Conservation (phyloP, 768 basidiomycete genomes). For the Pleurotus cornucopiae region DNA sequence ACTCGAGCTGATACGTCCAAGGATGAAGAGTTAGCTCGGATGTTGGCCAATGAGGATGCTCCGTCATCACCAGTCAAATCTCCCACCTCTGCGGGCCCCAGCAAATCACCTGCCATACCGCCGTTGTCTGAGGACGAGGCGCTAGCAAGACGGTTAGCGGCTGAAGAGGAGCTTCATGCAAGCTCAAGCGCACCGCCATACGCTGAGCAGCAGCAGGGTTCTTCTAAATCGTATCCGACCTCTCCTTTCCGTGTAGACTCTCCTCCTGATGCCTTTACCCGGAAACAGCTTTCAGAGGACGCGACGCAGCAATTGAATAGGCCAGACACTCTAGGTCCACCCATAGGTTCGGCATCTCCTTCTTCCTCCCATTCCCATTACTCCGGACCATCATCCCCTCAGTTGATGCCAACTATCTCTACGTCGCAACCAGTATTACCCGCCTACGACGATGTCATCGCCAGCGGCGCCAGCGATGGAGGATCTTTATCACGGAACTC, state of each 20-base stretch:
- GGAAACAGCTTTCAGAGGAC: conserved; percentile 19
- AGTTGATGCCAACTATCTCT: background rate
- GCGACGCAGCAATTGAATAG: background rate
- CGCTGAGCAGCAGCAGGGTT: background rate
- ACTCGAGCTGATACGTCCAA: background rate
- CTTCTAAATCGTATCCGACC: background rate
- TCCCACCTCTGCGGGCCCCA: background rate
- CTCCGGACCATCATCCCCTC: background rate
- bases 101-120: conserved; percentile 20
- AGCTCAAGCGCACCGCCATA: background rate
- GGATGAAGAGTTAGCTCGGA: conserved; percentile 12
- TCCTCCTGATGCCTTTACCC: conserved; percentile 34
- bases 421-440: background rate
- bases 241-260: background rate
- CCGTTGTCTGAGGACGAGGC: conserved; percentile 22
- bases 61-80: background rate
- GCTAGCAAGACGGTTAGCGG: conserved; percentile 18
- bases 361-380: background rate
- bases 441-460: background rate
- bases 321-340: background rate
- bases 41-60: conserved; percentile 6
- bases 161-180: conserved; percentile 7
- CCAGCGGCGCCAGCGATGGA: background rate
- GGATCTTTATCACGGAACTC: background rate
- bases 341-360: background rate